These are phyloP conservation scores for Fistulinella prunicolor DNA, from an alignment of 768 basidiomycete species.

Conservation along the genomic window DNA sequence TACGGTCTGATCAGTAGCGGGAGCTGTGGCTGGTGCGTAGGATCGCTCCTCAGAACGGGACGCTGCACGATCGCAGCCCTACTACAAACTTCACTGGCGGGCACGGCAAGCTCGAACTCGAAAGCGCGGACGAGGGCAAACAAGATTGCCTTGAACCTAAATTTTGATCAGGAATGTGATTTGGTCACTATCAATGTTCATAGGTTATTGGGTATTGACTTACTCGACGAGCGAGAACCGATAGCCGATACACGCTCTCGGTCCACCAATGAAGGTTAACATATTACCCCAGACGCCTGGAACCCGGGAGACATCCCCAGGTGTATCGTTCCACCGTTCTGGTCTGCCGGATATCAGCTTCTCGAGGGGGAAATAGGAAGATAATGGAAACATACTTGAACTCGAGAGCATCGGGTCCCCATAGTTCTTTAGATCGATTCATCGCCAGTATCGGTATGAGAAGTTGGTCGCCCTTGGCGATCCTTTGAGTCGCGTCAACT, in stretches of 20 bases:
- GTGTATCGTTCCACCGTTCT: conserved; percentile 56
- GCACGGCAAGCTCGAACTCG: conserved; percentile 52
- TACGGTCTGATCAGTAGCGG: neutral
- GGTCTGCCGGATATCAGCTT: conserved; percentile 40
- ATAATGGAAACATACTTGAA: conserved; percentile 45
- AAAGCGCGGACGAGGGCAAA: conserved; percentile 52
- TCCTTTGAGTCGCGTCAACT: conserved; percentile 19
- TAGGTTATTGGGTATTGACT: conserved; percentile 16
- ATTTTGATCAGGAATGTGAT: neutral
- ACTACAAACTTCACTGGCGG: conserved; percentile 36
- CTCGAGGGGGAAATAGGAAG: neutral
- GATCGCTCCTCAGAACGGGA: neutral
- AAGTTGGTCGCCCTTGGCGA: conserved; percentile 46
- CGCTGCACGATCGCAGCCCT: neutral
- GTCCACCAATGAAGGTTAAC: conserved; percentile 62
- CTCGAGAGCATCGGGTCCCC: conserved; percentile 60
- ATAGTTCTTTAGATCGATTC: conserved; percentile 51
- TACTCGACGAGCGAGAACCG: conserved; percentile 62
- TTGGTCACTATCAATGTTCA: neutral
- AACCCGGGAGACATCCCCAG: conserved; percentile 41
- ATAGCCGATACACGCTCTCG: conserved; percentile 64
- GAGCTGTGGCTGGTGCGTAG: neutral
- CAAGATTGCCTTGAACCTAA: conserved; percentile 41
- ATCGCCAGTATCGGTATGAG: conserved; percentile 50
- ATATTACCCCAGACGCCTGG: conserved; percentile 63